Base-by-base conservation (phyloP, 805 yeast species). In the Saccharomycopsis sp. region DNA sequence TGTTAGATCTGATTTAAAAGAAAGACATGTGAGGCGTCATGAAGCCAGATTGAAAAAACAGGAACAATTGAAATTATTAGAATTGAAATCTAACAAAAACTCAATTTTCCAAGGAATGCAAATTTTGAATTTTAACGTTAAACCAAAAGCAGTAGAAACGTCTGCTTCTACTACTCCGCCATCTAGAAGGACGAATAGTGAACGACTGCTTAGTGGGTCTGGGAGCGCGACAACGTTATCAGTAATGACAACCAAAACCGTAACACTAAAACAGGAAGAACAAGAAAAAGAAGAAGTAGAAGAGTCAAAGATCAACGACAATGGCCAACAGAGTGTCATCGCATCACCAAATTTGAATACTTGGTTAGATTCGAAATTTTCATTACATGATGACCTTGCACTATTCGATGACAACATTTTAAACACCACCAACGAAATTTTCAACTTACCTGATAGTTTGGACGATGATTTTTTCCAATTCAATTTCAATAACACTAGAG, bases 1-100 rank as follows among this genome's bases (percentile, higher is more conserved):
- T 64, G 86, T 80, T 0, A 60, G 87, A 33, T 70, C 67, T 45
- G 87, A 80, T 56, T 60, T 80, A 37, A 64, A 70, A 22, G 62
- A 59, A 4, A 53, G 83, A 59, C 70, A 77, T 56, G 48, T 60
- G 52, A 57, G 64, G 63, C 44, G 79, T 51, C 66, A 75, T 56
- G 67, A 65, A 38, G 53, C 52, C n/a, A 50, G 61, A 24, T 52
- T 54, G 38, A 38, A 55, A 28, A 60, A 57, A 41, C 58, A 54
- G 24, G 57, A 58, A 41, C 56, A 51, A 27, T 31, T 16, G 29
- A 31, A 42, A 40, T 22, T 36, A n/a, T 27, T 47, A 19, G 51
- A 47, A 24, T 57, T 58, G 22, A 59, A 61, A 27, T 26, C 51
- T 4, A 34, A 47, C 20, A 38, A 34, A 21, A 47, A 50, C 24